These are phyloP conservation scores for Diplocarpon mali DNA, from an alignment of 2,329 filamentous ascomycete species.

Conservation along the genomic window DNA sequence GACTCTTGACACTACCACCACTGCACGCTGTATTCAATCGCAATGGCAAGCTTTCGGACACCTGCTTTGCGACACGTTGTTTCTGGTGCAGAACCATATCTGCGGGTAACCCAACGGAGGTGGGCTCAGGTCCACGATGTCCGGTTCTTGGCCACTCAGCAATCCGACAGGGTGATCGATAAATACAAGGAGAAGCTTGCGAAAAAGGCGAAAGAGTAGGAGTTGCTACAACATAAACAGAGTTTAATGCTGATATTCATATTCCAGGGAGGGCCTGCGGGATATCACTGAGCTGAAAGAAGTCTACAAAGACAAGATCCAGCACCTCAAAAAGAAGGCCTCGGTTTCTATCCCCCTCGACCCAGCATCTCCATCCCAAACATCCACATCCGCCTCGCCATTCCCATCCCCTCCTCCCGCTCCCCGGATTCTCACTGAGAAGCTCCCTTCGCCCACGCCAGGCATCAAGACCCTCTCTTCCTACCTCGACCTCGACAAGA, in stretches of 20 bases:
- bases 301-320: constrained; percentile 77
- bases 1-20: too few species aligned
- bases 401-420: constrained; percentile 28
- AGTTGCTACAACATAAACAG: not conserved
- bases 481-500: constrained; percentile 73
- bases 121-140: constrained; percentile 91
- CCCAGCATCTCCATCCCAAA: constrained; percentile 27
- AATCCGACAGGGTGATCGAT: constrained; percentile 58
- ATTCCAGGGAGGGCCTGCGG: constrained; percentile 44
- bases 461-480: constrained; percentile 48
- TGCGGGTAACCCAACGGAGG: constrained; percentile 50
- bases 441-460: constrained; percentile 25
- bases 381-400: constrained; percentile 24
- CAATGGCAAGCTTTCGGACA: constrained; percentile 40
- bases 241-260: constrained; percentile 1
- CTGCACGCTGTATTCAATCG: too few species aligned
- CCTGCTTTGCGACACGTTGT: constrained; percentile 36
- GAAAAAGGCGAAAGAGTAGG: constrained; percentile 59
- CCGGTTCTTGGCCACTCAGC: constrained; percentile 75
- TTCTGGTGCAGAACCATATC: constrained; percentile 22
- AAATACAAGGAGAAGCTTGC: constrained; percentile 83
- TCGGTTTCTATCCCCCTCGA: constrained; percentile 37
- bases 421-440: constrained; percentile 14
- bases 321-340: constrained; percentile 56
- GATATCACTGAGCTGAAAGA: constrained; percentile 68